Percentiles rank a stretch among this genome's conserved stretches.
Conservation (phyloP, 441 rosid species). For the Syzygium malaccense region DNA sequence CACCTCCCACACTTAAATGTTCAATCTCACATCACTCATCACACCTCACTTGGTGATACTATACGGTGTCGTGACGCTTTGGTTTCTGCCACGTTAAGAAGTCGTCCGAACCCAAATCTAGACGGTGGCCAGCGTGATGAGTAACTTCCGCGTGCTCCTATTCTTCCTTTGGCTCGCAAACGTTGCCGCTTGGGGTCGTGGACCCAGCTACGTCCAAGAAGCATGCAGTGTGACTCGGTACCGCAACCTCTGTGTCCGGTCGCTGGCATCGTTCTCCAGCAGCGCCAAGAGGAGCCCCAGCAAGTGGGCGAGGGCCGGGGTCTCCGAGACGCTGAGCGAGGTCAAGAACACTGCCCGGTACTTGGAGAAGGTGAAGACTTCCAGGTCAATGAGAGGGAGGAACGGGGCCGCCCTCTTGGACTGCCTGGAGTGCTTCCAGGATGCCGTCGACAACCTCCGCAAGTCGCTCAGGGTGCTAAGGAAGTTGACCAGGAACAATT, state of each 20-base stretch:
- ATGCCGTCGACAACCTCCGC: constrained; percentile 58
- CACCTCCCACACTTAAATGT: background rate
- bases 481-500: constrained; percentile 32
- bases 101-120: background rate
- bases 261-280: constrained; percentile 52
- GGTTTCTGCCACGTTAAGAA: background rate
- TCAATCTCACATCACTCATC: background rate
- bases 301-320: constrained; percentile 87
- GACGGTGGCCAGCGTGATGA: background rate
- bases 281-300: constrained; percentile 52
- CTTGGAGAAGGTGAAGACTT: constrained; percentile 26
- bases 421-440: constrained; percentile 54
- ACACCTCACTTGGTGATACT: background rate
- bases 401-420: constrained; percentile 45
- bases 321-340: constrained; percentile 57
- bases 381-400: constrained; percentile 20
- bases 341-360: constrained; percentile 27
- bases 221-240: constrained; percentile 80
- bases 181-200: background rate
- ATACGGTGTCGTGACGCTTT: background rate
- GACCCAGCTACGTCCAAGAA: constrained; percentile 35
- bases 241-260: constrained; percentile 43
- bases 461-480: constrained; percentile 46
- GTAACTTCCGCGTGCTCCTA: background rate
- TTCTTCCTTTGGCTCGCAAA: constrained; percentile 11